Evolutionary conservation across 768 basidiomycete species (phyloP).

Genomic region (Sarcodon sp.): DNA sequence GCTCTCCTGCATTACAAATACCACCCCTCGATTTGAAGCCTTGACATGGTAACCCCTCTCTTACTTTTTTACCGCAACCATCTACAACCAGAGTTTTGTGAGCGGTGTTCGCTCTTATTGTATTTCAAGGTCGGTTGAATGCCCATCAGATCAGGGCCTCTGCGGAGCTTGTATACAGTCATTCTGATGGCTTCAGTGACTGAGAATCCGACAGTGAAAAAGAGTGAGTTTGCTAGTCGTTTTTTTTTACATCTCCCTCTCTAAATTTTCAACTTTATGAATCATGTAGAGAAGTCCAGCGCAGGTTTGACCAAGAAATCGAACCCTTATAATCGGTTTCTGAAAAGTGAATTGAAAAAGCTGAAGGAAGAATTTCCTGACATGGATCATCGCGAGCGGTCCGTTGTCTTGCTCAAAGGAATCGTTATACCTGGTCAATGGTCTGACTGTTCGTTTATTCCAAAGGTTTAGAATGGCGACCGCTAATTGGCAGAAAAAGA

Average conservation of each 20-base stretch:
- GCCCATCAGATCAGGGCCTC: too few relatives aligned
- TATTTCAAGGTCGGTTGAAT: too few relatives aligned
- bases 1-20: too few relatives aligned
- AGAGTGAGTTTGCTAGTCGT: slow-evolving; percentile 10
- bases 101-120: too few relatives aligned
- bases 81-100: neutral
- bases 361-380: slow-evolving; percentile 67
- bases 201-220: slow-evolving; percentile 9
- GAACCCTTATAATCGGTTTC: slow-evolving; percentile 67
- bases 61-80: neutral
- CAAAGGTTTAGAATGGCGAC: slow-evolving; percentile 50
- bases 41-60: neutral
- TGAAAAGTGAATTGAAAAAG: slow-evolving; percentile 71
- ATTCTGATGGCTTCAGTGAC: slow-evolving; percentile 8
- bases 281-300: slow-evolving; percentile 34
- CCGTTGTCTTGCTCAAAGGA: slow-evolving; percentile 8
- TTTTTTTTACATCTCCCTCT: neutral
- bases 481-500: slow-evolving; percentile 65
- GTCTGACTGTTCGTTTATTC: slow-evolving; percentile 6
- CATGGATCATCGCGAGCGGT: slow-evolving; percentile 66
- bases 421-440: neutral
- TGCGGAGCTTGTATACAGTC: too few relatives aligned
- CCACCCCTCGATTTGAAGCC: neutral
- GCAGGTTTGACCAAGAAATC: slow-evolving; percentile 45
- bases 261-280: neutral